Evolutionary conservation across 2,329 filamentous ascomycete species (phyloP).

Genomic region (Raffaelea albimanens): DNA sequence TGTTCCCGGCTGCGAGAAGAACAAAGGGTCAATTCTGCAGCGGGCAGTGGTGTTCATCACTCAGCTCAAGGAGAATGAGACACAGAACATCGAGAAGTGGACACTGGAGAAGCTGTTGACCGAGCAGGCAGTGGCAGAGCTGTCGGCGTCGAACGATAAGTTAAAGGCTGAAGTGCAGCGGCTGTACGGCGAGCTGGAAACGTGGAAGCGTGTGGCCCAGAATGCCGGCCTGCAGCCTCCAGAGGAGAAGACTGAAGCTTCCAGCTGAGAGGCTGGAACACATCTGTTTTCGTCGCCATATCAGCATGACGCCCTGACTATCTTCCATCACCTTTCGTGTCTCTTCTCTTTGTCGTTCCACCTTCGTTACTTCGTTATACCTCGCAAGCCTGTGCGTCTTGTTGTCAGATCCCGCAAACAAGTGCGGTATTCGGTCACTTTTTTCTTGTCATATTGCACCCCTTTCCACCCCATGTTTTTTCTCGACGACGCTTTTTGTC

Average conservation of each 20-base stretch:
- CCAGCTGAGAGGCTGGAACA: slow-evolving; percentile 6
- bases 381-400: neutral
- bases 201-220: slow-evolving; percentile 64
- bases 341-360: slow-evolving; percentile 7
- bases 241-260: slow-evolving; percentile 25
- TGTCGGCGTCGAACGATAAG: slow-evolving; percentile 80
- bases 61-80: slow-evolving; percentile 88
- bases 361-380: neutral
- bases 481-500: no score
- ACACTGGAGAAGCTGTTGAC: slow-evolving; percentile 83
- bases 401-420: no score
- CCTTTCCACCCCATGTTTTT: no score
- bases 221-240: slow-evolving; percentile 44
- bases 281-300: no score
- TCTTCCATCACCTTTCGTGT: no score
- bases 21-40: slow-evolving; percentile 93
- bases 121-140: slow-evolving; percentile 80
- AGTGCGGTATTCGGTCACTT: no score
- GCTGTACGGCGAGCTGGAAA: slow-evolving; percentile 67
- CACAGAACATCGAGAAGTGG: slow-evolving; percentile 91
- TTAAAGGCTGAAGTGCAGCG: slow-evolving; percentile 72
- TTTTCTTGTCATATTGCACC: no score
- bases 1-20: slow-evolving; percentile 95
- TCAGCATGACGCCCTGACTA: neutral
- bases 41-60: slow-evolving; percentile 91